Evolutionary conservation across 371 early-diverging fungal genomes (phyloP), one percentile per base, ranked within the genome.

Genomic region (Lichtheimia corymbifera): DNA sequence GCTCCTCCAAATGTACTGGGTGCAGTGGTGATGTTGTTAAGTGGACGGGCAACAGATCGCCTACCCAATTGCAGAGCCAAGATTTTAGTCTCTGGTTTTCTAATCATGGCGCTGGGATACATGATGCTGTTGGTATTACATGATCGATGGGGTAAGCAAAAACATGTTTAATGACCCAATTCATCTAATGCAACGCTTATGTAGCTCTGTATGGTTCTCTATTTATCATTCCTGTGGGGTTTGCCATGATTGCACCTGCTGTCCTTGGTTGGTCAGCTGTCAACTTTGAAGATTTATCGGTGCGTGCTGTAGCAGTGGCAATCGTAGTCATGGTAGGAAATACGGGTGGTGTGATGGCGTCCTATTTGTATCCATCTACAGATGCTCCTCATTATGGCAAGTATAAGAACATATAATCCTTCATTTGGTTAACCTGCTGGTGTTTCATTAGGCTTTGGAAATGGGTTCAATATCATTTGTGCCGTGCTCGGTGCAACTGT

Each of bases 271-370:
- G 73, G 71, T 67, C 79, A 4, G 52, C 73, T 9, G 61, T 75
- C 25, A 71, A 79, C 44, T 70, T 61, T 54, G 70, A 67, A 27
- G 64, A 72, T 28, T 44, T 68, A 0, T 64, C 67, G n/a, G 63
- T 68, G 12, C 64, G 76, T 25, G 76, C 68, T 0, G 67, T 75
- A 15, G 72, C 73, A 6, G 74, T 79, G 5, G 79, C 79, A 5
- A 40, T 70, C 2, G 68, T 75, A 7, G 65, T 79, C 17, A 73
- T 73, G 72, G 43, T 79, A 2, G 79, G 79, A 1, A 73, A 73
- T 27, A 45, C 51, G 15, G 79, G 79, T 50, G 66, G 73, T 20
- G 65, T 79, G 17, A 58, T 73, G 20, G 71, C 76, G 4, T 71
- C 76, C 9, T 79, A 68, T 59, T 41, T 75, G 1, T 79, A 71